Evolutionary conservation across 2,329 filamentous ascomycete species (phyloP), one percentile per base, ranked within the genome.

Genomic region (Macroventuria anomochaeta): DNA sequence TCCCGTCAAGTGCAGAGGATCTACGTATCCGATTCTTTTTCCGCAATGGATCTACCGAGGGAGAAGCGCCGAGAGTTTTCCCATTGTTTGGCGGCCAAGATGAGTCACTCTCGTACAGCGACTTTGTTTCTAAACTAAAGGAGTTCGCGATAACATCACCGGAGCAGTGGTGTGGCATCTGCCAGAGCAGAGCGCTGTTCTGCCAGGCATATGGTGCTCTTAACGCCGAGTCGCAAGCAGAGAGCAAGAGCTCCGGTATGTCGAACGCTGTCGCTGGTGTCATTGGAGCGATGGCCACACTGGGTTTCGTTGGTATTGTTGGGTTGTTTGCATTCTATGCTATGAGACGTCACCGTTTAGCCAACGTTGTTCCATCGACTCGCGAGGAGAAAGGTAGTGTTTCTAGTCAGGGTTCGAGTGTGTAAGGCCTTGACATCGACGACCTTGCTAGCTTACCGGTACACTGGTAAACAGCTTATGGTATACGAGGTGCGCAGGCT

Each of bases 81-180:
- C 41, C 41, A 8, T 28, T 34, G 13, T 43, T 43, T 4, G 41
- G 41, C 10, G 31, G 21, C 11, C 29, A 17, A 13, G 41, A 43
- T 7, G 29, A 43, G 8, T 34, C 50, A 5, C 76, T 84, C 48
- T 65, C 70, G 1, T 83, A 79, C 67, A 62, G 55, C 1, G 80
- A 83, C 12, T 85, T 85, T 63, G 38, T 43, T 15, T 20, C 44
- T 7, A 28, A 44, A 26, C 54, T 60, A 47, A 29, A 54, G 25
- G 34, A 32, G 20, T 26, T 50, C 28, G 44, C 56, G 1, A 65
- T 74, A 21, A 61, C 65, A 1, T 69, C 70, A 15, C 71, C 77
- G 0, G 66, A 74, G 15, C 75, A 79, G 38, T 85, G 83, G 83
- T 84, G 82, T 61, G 65, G 62, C 0, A 64, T 64, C 11, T 84